Evolutionary conservation across 2,329 filamentous ascomycete species (phyloP).

Genomic region (Lanzia echinophila): DNA sequence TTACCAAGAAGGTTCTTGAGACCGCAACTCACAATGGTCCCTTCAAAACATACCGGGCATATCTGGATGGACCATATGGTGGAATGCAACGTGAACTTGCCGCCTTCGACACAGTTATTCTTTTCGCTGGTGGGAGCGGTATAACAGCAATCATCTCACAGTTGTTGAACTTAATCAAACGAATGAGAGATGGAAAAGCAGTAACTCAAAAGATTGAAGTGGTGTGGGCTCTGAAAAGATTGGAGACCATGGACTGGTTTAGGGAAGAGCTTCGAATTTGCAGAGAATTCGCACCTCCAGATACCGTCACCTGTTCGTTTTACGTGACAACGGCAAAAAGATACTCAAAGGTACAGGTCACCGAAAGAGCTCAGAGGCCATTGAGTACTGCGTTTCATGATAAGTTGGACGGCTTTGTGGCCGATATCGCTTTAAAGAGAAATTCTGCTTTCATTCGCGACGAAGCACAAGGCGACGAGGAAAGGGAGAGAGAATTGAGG

Average conservation of each 20-base stretch:
- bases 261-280: slow-evolving; percentile 90
- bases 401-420: slow-evolving; percentile 80
- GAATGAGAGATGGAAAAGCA: slow-evolving; percentile 90
- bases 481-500: slow-evolving; percentile 72
- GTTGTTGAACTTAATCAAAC: slow-evolving; percentile 87
- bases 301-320: slow-evolving; percentile 88
- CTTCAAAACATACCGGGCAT: slow-evolving; percentile 86
- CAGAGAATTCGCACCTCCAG: slow-evolving; percentile 78
- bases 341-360: slow-evolving; percentile 22
- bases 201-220: slow-evolving; percentile 87
- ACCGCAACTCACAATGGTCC: slow-evolving; percentile 79
- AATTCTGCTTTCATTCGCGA: slow-evolving; percentile 78
- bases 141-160: slow-evolving; percentile 92
- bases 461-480: slow-evolving; percentile 70
- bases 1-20: slow-evolving; percentile 78
- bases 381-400: slow-evolving; percentile 75
- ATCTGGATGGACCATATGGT: slow-evolving; percentile 90
- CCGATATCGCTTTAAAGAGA: slow-evolving; percentile 78
- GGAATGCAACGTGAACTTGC: slow-evolving; percentile 87
- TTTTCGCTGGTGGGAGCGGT: slow-evolving; percentile 90
- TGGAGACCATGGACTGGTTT: slow-evolving; percentile 97
- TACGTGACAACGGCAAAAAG: slow-evolving; percentile 75
- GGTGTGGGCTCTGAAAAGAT: slow-evolving; percentile 86
- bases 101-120: slow-evolving; percentile 86
- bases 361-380: slow-evolving; percentile 50